Evolutionary conservation across 352 stramenopile species (phyloP).

Genomic region (Phytophthora sp.): DNA sequence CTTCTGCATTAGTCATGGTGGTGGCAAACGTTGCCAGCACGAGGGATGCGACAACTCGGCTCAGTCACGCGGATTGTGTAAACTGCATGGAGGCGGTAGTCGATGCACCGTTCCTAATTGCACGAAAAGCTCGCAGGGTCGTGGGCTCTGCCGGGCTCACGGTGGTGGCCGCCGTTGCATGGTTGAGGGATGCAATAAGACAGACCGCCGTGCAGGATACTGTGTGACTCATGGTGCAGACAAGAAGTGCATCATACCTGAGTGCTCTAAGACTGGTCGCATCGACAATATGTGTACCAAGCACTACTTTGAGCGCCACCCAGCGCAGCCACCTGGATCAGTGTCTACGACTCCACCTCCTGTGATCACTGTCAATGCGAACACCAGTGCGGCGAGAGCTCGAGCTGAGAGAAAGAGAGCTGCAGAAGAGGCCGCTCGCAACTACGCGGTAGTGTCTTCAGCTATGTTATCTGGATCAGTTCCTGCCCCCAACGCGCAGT

Average conservation of each 20-base stretch:
- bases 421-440: conserved; percentile 20
- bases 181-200: conserved; percentile 88
- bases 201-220: conserved; percentile 74
- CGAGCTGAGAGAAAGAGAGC: conserved; percentile 40
- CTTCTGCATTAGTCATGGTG: conserved; percentile 85
- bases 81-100: conserved; percentile 79
- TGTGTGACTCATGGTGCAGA: conserved; percentile 85
- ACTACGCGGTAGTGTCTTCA: conserved; percentile 31
- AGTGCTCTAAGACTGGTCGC: conserved; percentile 85
- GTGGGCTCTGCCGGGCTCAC: conserved; percentile 82
- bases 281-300: conserved; percentile 87
- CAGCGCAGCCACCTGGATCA: conserved; percentile 46
- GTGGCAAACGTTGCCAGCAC: conserved; percentile 80
- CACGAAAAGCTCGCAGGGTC: conserved; percentile 88
- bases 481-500: conserved; percentile 6
- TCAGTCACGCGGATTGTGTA: conserved; percentile 83
- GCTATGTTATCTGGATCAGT: conserved; percentile 29
- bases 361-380: conserved; percentile 44
- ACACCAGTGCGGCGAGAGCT: conserved; percentile 38
- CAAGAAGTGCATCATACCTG: conserved; percentile 79
- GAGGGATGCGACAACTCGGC: conserved; percentile 83
- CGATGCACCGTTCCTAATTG: conserved; percentile 82
- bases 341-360: conserved; percentile 41
- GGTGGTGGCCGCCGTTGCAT: conserved; percentile 84
- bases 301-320: conserved; percentile 85